phyloP scores from a whole-genome alignment of 768 basidiomycete genomes.

The Lactifluus pinguis region DNA sequence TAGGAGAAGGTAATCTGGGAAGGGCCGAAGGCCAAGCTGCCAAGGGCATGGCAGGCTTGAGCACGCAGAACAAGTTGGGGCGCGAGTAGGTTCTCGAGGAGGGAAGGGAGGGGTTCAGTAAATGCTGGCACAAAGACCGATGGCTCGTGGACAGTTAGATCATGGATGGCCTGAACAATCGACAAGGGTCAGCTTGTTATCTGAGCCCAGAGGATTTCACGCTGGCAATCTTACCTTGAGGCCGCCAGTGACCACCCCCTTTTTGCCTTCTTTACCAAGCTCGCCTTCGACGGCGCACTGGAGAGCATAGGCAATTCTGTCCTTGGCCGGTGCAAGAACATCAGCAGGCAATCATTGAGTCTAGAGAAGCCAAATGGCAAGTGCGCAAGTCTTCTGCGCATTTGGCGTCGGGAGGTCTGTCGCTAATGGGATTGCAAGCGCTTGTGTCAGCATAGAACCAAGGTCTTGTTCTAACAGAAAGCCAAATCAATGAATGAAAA shows the following conservation, averaged over 20 bases:
- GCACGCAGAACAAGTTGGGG: constrained; percentile 52
- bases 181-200: not conserved
- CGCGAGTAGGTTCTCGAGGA: constrained; percentile 55
- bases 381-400: constrained; percentile 75
- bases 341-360: constrained; percentile 55
- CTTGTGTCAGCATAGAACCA: constrained; percentile 46
- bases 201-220: no score
- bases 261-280: constrained; percentile 83
- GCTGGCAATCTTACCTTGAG: constrained; percentile 44
- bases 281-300: constrained; percentile 75
- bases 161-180: constrained; percentile 54
- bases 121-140: constrained; percentile 63
- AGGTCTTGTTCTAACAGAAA: constrained; percentile 45
- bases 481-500: constrained; percentile 11
- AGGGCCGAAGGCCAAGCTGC: constrained; percentile 53
- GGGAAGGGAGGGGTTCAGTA: constrained; percentile 45
- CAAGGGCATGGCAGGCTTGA: constrained; percentile 69
- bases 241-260: constrained; percentile 70
- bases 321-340: constrained; percentile 52
- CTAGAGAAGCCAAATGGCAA: constrained; percentile 69
- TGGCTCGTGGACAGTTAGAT: constrained; percentile 56
- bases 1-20: constrained; percentile 38
- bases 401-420: constrained; percentile 68
- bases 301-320: constrained; percentile 62
- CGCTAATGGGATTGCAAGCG: constrained; percentile 66